Base-by-base conservation (phyloP, 257 asterid genomes). In the Phtheirospermum japonicum region DNA sequence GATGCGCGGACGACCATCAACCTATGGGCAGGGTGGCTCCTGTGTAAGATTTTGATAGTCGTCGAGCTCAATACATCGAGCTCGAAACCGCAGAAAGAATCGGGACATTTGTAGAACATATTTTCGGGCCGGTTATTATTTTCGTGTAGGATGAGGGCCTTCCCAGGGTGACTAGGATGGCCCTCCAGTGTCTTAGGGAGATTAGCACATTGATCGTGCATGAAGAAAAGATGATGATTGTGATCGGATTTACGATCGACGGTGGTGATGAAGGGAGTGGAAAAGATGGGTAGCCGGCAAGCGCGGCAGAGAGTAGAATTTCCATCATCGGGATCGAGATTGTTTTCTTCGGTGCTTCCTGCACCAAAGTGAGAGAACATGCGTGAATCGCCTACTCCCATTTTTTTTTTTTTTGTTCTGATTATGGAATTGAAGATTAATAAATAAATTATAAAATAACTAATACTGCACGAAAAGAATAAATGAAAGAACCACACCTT, bases 251-350 rank as follows among this genome's bases (percentile, higher is more conserved):
- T 5, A 46, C 10, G 1, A 12, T 48, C 9, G 0, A 4, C 3
- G 28, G 20, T 17, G 11, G 20, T 14, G 52, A 13, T 48, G 54
- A 48, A 57, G 19, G 45, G 61, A 31, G 46, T 57, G 43, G 26
- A 32, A n/a, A 64, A 64, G 61, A 64, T 64, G n/a, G 60, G 69
- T 14, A 64, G 39, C 4, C 3, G 52, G 8, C 68, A 63, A 31
- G 36, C 68, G 18, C 18, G 4, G 20, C 59, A 63, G 2, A 0
- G 0, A 13, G 10, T 14, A 3, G 11, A 4, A 16, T 50, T 64
- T 7, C 69, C 61, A 0, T 50, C 39, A 2, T 51, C 69, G 9
- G 60, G 60, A 34, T 63, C 59, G 8, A 49, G 16, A 23, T 37
- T 28, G 46, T 50, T 63, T 46, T 7, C 39, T 26, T 28, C 57